Evolutionary conservation across 306 rosid genomes (phyloP).

Genomic region (Cicer cuneatum): DNA sequence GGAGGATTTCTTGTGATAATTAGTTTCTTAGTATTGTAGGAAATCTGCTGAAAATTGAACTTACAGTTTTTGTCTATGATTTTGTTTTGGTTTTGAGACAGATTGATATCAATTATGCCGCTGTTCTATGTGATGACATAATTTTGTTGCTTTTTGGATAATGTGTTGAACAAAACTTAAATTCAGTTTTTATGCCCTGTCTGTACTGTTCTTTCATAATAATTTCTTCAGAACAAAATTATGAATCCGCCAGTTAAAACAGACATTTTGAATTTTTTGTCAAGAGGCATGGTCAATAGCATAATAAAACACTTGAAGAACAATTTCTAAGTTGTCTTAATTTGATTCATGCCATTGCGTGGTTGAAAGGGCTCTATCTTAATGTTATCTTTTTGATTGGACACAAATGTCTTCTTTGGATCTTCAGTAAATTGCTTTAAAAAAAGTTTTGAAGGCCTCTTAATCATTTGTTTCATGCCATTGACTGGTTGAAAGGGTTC

Average conservation of each 20-base stretch:
- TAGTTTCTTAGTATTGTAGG: constrained; percentile 37
- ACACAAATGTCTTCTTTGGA: too few species aligned
- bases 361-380: too few species aligned
- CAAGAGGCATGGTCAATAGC: too few species aligned
- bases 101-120: constrained; percentile 10
- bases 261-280: too few species aligned
- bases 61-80: constrained; percentile 19
- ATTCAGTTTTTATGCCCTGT: background rate
- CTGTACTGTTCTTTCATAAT: background rate
- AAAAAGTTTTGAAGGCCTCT: too few species aligned
- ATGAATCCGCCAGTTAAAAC: too few species aligned
- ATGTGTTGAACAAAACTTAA: background rate
- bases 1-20: constrained; percentile 38
- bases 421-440: too few species aligned
- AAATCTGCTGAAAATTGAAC: constrained; percentile 25
- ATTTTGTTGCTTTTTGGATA: constrained; percentile 17
- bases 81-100: constrained; percentile 35
- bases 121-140: constrained; percentile 26
- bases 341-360: too few species aligned
- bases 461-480: too few species aligned
- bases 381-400: too few species aligned
- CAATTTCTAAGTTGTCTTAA: too few species aligned
- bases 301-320: too few species aligned
- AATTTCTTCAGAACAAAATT: background rate
- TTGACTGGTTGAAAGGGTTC: background rate